phyloP scores from a whole-genome alignment of 768 basidiomycete species.

The Lentinula guzmanii region DNA sequence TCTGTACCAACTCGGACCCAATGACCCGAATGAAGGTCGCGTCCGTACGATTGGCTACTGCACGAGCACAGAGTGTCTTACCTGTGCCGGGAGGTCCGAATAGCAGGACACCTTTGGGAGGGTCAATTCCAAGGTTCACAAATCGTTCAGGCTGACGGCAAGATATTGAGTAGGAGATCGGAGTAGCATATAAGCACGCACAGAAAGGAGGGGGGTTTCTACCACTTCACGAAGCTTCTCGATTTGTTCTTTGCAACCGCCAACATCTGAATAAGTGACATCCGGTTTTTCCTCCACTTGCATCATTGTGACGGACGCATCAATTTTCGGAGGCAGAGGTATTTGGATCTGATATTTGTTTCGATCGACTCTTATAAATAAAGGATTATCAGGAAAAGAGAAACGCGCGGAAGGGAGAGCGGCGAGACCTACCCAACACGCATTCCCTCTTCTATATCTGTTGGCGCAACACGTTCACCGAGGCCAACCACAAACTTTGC shows the following conservation, averaged over 20 bases:
- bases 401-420: background rate
- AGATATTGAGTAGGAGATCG: slow-evolving; percentile 13
- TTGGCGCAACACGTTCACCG: slow-evolving; percentile 93
- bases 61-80: slow-evolving; percentile 96
- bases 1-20: slow-evolving; percentile 98
- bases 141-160: slow-evolving; percentile 88
- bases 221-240: slow-evolving; percentile 99
- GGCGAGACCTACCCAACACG: slow-evolving; percentile 79
- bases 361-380: slow-evolving; percentile 70
- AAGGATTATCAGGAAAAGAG: background rate
- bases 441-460: slow-evolving; percentile 99
- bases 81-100: slow-evolving; percentile 98
- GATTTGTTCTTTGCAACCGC: slow-evolving; percentile 99
- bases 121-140: slow-evolving; percentile 96
- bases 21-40: slow-evolving; percentile 99
- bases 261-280: slow-evolving; percentile 95
- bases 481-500: slow-evolving; percentile 98
- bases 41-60: slow-evolving; percentile 97
- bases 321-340: slow-evolving; percentile 96
- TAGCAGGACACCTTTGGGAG: slow-evolving; percentile 94
- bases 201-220: slow-evolving; percentile 90
- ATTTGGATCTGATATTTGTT: slow-evolving; percentile 99
- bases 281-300: slow-evolving; percentile 98
- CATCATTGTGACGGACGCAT: slow-evolving; percentile 99
- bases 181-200: slow-evolving; percentile 30